Conservation (phyloP, 805 yeast genomes). For the Sugiyamaella mastotermitis region DNA sequence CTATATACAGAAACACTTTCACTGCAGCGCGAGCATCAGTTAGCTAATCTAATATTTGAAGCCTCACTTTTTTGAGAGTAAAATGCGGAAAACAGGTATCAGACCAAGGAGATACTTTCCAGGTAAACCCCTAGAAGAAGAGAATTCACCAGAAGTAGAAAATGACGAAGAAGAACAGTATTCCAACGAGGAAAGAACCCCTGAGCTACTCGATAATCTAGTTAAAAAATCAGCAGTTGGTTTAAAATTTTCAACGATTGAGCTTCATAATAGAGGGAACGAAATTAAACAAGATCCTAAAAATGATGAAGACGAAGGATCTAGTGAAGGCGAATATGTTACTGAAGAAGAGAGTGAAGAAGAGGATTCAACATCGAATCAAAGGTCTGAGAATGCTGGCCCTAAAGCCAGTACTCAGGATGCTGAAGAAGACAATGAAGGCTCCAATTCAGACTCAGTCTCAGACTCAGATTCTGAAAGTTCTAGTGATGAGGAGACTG, state of each 20-base stretch:
- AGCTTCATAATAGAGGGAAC: too few species aligned
- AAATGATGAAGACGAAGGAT: constrained; percentile 2
- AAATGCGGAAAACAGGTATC: too few species aligned
- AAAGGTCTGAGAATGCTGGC: not conserved
- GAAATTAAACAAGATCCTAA: not conserved
- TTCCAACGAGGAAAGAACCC: constrained; percentile 20
- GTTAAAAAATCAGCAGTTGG: constrained; percentile 1
- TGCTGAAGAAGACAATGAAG: not conserved
- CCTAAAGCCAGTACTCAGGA: not conserved
- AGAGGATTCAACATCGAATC: constrained; percentile 15
- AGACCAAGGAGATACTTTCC: constrained; percentile 19
- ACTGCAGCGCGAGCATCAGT: too few species aligned
- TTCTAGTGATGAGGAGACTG: constrained; percentile 4
- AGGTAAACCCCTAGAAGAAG: constrained; percentile 16
- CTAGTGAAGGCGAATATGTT: constrained; percentile 28
- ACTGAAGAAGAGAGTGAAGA: constrained; percentile 28
- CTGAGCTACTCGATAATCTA: constrained; percentile 18
- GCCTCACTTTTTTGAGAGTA: too few species aligned
- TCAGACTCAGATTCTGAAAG: constrained; percentile 13
- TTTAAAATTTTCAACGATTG: too few species aligned
- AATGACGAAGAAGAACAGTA: constrained; percentile 19
- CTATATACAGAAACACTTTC: too few species aligned
- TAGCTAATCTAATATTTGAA: too few species aligned
- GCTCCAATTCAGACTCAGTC: not conserved
- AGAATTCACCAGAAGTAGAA: constrained; percentile 20